Evolutionary conservation across 331 rosid species (phyloP).

Genomic region (Pyrus hybrid): DNA sequence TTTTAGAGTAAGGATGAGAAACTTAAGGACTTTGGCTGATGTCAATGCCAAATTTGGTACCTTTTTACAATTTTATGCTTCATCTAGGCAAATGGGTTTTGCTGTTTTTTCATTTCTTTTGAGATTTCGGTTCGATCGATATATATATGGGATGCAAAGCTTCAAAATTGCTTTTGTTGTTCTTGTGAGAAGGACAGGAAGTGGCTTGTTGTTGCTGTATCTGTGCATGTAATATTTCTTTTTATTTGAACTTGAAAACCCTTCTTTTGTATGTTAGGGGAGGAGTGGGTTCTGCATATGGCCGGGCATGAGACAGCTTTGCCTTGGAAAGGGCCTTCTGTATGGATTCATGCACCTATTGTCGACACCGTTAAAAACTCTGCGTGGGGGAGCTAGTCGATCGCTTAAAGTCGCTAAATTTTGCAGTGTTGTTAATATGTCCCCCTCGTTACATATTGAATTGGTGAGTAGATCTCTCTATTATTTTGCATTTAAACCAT

Average conservation of each 20-base stretch:
- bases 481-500: background rate
- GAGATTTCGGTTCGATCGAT: background rate
- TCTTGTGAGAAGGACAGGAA: background rate
- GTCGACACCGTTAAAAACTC: slow-evolving; percentile 74
- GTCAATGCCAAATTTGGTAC: background rate
- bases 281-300: slow-evolving; percentile 57
- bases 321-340: slow-evolving; percentile 52
- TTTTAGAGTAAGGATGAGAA: background rate
- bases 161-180: background rate
- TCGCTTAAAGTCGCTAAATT: slow-evolving; percentile 73
- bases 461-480: slow-evolving; percentile 46
- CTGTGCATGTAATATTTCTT: background rate
- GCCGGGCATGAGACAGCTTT: slow-evolving; percentile 78
- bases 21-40: background rate
- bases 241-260: slow-evolving; percentile 4
- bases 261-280: slow-evolving; percentile 33
- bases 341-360: slow-evolving; percentile 73
- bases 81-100: background rate
- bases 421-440: slow-evolving; percentile 80
- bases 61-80: background rate
- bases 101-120: background rate
- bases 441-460: slow-evolving; percentile 82
- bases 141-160: background rate
- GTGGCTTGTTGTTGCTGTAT: background rate
- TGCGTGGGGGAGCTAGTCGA: slow-evolving; percentile 88